phyloP scores from a whole-genome alignment of 805 yeast genomes.

The Crinitomyces ghanaensis region DNA sequence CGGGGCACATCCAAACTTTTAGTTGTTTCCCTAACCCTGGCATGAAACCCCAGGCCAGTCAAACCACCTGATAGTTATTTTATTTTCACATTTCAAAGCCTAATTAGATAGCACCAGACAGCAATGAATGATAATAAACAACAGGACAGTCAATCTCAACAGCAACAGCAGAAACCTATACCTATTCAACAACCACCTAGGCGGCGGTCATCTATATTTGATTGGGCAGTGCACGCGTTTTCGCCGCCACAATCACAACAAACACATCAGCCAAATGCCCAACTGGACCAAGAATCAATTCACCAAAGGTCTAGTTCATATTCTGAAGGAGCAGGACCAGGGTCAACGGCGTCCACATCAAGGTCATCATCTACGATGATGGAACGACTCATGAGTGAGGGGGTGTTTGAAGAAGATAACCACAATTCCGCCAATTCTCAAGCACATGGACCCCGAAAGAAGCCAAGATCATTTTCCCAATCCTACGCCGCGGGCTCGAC shows the following conservation, averaged over 20 bases:
- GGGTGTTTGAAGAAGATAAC: conserved; percentile 1
- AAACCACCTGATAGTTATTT: no score
- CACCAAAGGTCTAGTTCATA: neutral
- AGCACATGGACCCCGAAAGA: neutral
- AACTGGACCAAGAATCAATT: neutral
- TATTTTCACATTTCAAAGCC: no score
- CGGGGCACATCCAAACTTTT: no score
- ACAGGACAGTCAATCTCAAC: no score
- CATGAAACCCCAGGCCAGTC: no score
- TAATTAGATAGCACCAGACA: no score
- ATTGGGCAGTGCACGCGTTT: conserved; percentile 4
- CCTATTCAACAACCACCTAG: neutral
- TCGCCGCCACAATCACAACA: conserved; percentile 1
- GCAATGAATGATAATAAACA: no score
- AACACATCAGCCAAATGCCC: neutral
- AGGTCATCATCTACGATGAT: no score
- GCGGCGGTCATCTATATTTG: conserved; percentile 3
- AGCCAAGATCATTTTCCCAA: conserved; percentile 18
- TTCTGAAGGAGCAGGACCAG: conserved; percentile 1
- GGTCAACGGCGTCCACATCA: no score
- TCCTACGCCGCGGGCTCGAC: no score
- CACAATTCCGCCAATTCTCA: neutral
- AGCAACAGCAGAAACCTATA: no score
- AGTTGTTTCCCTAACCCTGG: no score
- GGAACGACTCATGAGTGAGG: neutral